Evolutionary conservation across 192 early-diverging fungal species (phyloP), one percentile per base, ranked within the genome.

Genomic region (Jimgerdemannia lactiflua): DNA sequence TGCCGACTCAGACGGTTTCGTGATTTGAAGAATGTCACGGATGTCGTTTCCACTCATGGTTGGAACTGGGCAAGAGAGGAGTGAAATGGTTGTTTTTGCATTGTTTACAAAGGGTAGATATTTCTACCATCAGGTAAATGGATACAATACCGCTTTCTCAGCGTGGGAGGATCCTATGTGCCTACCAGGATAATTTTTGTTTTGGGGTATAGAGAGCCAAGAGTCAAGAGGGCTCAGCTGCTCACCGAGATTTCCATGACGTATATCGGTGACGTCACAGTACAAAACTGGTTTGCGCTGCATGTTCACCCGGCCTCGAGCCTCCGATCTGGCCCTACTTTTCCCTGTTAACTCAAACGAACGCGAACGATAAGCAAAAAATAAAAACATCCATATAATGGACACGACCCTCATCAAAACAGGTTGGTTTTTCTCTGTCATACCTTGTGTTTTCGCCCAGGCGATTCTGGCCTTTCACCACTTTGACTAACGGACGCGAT

Each of bases 1-100:
- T 75, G 77, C 72, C 66, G 72, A 78, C 63, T 80, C 81, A 9
- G 77, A 39, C 42, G 83, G 80, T 63, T 81, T 80, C 11, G 75
- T 41, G 59, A 91, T 77, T 71, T 86, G 84, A 71, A 91, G 78
- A 72, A 91, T 91, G 75, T 91, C 90, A 29, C 88, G 82, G 72
- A 91, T 81, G 65, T 91, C 90, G 54, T 78, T 83, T 59, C 85
- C 80, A 63, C 75, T 84, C 66, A 85, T 85, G 49, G 14, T 59
- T 59, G 49, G 49, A 59, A 29, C 29, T 29, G 49, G 49, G 49
- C 6, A 2, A 10, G 6, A 14, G 49, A 10, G 49, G 49, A 59
- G 49, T 59, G 49, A 59, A 14, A 59, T 59, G 49, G 8, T 29
- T 29, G 29, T 29, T 29, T 65, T 19, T 43, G n/a, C 11, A 17